phyloP scores from a whole-genome alignment of 192 early-diverging fungal genomes.

The Umbelopsis sp. region DNA sequence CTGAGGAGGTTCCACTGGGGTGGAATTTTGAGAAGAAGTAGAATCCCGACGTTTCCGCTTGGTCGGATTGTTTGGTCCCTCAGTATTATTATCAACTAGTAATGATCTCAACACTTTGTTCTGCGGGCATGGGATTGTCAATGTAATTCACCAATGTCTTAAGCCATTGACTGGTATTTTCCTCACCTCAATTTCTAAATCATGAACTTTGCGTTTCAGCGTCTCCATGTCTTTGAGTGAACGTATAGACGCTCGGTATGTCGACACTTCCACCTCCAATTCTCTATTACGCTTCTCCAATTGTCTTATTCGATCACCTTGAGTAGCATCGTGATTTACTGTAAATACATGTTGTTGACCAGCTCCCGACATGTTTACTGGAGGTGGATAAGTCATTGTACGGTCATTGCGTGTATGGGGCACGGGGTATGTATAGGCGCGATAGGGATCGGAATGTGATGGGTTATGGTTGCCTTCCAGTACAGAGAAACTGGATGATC shows the following conservation, averaged over 20 bases:
- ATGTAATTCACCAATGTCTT: no score
- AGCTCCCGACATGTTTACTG: background rate
- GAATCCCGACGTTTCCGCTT: conserved; percentile 16
- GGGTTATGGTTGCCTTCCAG: background rate
- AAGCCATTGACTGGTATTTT: no score
- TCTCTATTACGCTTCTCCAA: conserved; percentile 16
- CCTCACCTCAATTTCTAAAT: conserved; percentile 38
- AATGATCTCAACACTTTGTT: conserved; percentile 32
- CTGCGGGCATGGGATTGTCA: no score
- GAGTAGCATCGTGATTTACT: background rate
- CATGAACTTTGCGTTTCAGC: conserved; percentile 24
- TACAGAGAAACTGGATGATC: conserved; percentile 12
- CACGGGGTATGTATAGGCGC: conserved; percentile 14
- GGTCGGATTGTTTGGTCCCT: background rate
- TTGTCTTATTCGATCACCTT: conserved; percentile 19
- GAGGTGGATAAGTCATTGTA: conserved; percentile 1
- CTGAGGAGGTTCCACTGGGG: background rate
- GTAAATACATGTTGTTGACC: background rate
- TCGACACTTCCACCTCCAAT: conserved; percentile 19
- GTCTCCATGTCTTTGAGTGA: background rate
- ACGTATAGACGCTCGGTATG: conserved; percentile 19
- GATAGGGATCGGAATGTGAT: conserved; percentile 5
- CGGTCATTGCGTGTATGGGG: conserved; percentile 2
- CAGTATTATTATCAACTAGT: conserved; percentile 23
- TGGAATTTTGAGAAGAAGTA: conserved; percentile 5